Evolutionary conservation across 176 grass and related monocot genomes (phyloP), one percentile per base, ranked within the genome.

Genomic region (Dactylis glomerata): DNA sequence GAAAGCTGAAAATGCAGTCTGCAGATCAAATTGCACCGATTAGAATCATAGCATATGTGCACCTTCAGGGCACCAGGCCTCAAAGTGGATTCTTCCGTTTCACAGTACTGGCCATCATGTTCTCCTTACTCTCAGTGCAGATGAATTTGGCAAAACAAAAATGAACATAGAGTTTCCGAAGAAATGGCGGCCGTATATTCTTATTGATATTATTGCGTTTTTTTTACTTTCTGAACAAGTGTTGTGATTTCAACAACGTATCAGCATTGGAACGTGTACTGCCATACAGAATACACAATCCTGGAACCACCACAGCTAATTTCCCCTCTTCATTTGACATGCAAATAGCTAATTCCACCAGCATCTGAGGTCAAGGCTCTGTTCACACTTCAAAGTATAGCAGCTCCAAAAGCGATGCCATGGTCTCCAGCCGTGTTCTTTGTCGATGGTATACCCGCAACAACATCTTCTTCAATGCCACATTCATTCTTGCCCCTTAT

Each of bases 381-480:
- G 19, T 66, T 86, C 77, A 92, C 57, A 36, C 51, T 49, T 73
- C 1, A 73, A 5, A 73, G 27, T 31, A 73, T 65, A 72, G 84
- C 86, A 75, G 37, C 27, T 72, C 63, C 77, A 34, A 66, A 34
- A 31, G 49, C 33, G 73, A 69, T 37, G 3, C 73, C 78, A 27
- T 86, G 71, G 33, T 51, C 79, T 46, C 47, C 88, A 19, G 82
- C 45, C 5, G 59, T 58, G 75, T 98, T 98, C 87, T 93, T 98
- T 19, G 76, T 76, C 0, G 92, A 92, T 16, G 92, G 92, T 82
- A 98, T 73, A 81, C 95, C 95, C 5, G 95, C 91, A 68, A 81
- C 77, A 12, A 92, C 95, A 36, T 90, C 95, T 58, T 92, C 92
- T 88, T 95, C 95, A 5, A 98, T 98, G 70, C 85, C 92, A 38